phyloP scores from a whole-genome alignment of 1,139 yeast species.

The Suhomyces panamericanus region DNA sequence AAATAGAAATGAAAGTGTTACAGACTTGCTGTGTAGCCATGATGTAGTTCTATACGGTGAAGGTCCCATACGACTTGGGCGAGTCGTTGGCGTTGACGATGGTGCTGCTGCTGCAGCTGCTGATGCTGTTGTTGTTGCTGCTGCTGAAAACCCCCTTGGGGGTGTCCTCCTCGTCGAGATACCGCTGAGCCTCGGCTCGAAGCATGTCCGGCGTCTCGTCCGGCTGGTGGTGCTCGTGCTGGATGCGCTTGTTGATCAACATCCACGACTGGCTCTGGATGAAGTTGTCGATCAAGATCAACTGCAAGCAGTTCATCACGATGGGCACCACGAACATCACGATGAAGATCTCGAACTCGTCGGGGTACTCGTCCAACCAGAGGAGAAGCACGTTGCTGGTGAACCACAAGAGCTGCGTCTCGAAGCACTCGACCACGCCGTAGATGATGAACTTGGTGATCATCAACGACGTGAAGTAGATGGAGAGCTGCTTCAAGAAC shows the following conservation, averaged over 20 bases:
- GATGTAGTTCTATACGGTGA: conserved; percentile 1
- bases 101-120: conserved; percentile 2
- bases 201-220: conserved; percentile 20
- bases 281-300: conserved; percentile 81
- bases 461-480: conserved; percentile 66
- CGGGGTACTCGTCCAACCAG: conserved; percentile 79
- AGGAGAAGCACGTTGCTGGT: conserved; percentile 53
- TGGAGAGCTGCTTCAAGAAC: conserved; percentile 69
- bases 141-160: not conserved
- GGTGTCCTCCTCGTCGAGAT: conserved; percentile 9
- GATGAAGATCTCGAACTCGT: conserved; percentile 74
- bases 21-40: conserved; percentile 3
- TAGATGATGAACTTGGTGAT: conserved; percentile 58
- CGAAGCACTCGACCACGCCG: conserved; percentile 42
- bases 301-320: conserved; percentile 82
- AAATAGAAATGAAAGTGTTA: conserved; percentile 6
- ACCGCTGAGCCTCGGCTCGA: conserved; percentile 8
- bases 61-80: conserved; percentile 7
- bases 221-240: conserved; percentile 14
- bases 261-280: conserved; percentile 55
- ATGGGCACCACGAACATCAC: conserved; percentile 84
- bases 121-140: not conserved
- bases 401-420: conserved; percentile 43
- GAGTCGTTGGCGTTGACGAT: conserved; percentile 2
- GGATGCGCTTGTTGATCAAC: conserved; percentile 24